Evolutionary conservation across 2,329 filamentous ascomycete species (phyloP).

Genomic region (Epichloe aotearoae): DNA sequence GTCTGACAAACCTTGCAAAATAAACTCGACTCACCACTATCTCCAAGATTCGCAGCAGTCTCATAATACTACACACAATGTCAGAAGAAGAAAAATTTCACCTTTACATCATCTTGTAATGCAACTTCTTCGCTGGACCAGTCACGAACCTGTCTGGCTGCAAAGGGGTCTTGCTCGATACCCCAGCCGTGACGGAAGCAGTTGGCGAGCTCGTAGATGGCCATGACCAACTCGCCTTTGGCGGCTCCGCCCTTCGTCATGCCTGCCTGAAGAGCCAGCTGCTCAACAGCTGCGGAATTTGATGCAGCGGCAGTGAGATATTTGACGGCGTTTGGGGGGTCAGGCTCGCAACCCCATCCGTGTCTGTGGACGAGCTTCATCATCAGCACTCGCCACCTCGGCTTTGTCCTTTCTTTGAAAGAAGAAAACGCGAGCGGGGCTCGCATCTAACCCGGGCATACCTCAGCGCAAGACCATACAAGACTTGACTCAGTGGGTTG

Average conservation of each 20-base stretch:
- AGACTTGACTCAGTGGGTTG: conserved; percentile 86
- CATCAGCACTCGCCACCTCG: not conserved
- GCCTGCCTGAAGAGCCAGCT: conserved; percentile 70
- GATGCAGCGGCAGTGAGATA: conserved; percentile 82
- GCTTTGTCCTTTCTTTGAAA: not conserved
- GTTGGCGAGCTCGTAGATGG: conserved; percentile 89
- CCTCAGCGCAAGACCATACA: conserved; percentile 86
- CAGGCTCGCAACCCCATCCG: conserved; percentile 75
- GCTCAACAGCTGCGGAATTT: conserved; percentile 79
- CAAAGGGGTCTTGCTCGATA: conserved; percentile 69
- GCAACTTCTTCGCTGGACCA: conserved; percentile 20
- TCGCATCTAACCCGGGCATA: conserved; percentile 40
- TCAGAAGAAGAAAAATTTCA: not conserved
- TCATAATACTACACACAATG: conserved; percentile 67
- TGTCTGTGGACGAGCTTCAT: conserved; percentile 42
- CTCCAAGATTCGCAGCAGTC: conserved; percentile 89
- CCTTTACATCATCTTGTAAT: not conserved
- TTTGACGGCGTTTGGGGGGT: conserved; percentile 60
- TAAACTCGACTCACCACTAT: conserved; percentile 48
- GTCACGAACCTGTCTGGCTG: conserved; percentile 52
- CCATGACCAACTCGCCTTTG: conserved; percentile 90
- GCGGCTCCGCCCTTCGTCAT: conserved; percentile 87
- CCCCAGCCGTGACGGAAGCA: conserved; percentile 95
- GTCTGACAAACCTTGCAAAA: not conserved
- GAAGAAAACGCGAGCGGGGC: conserved; percentile 6